A percentile compares a stretch with the other conserved stretches of the same genome.
phyloP scores from a whole-genome alignment of 441 rosid species.

The Theobroma grandiflorum region DNA sequence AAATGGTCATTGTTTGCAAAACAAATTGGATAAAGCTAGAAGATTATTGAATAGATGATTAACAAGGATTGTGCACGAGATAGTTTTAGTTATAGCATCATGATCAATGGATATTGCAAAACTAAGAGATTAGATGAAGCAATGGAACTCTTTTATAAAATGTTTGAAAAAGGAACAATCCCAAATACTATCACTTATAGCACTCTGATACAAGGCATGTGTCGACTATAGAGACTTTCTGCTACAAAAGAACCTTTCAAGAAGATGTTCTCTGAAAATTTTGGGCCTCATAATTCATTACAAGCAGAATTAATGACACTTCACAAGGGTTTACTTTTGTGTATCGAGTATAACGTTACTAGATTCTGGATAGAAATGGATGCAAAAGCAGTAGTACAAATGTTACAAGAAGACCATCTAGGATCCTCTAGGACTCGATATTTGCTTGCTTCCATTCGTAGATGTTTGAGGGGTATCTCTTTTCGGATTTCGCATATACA shows the following conservation, averaged over 20 bases:
- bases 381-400: no score
- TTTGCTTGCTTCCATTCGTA: no score
- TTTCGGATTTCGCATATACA: no score
- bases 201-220: slow-evolving; percentile 27
- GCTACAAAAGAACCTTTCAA: background rate
- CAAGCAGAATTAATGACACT: no score
- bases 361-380: no score
- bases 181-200: slow-evolving; percentile 32
- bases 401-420: no score
- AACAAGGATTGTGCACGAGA: slow-evolving; percentile 27
- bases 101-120: slow-evolving; percentile 38
- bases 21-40: slow-evolving; percentile 28
- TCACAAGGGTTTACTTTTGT: no score
- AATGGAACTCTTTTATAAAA: slow-evolving; percentile 19
- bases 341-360: no score
- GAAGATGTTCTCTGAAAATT: no score
- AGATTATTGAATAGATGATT: slow-evolving; percentile 12
- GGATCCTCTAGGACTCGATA: no score
- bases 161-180: slow-evolving; percentile 24
- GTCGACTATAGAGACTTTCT: background rate
- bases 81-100: slow-evolving; percentile 27
- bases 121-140: slow-evolving; percentile 30
- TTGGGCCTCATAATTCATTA: no score
- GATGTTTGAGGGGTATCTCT: no score
- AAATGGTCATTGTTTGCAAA: slow-evolving; percentile 30